Base-by-base conservation (phyloP, 1,284 basidiomycete genomes). In the Butyriboletus appendiculatus region DNA sequence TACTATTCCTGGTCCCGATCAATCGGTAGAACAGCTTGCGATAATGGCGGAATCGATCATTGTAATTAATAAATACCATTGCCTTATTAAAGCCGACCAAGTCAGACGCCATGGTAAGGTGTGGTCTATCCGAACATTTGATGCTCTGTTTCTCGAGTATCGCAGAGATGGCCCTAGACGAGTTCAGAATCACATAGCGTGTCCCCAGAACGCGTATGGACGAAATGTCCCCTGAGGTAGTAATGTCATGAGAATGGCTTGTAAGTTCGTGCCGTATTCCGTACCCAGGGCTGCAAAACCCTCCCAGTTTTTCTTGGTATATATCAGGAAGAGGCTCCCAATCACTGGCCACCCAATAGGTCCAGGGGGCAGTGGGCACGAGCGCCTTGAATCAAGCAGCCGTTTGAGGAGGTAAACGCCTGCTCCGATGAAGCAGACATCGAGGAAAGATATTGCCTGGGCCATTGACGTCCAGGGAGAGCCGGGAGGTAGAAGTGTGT, bases 261-360 rank as follows among this genome's bases (percentile, higher is more conserved):
- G 11, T 8, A 16, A 18, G 22, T 14, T 6, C 68, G 3, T 58
- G 71, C 78, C 78, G 52, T 70, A 79, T 65, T 69, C 71, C 39
- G 67, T 62, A n/a, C 77, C 71, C 78, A 79, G 76, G 28, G 78
- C 65, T 6, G 75, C 68, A 56, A 76, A 81, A 0, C 67, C 71
- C 37, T 76, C 63, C 79, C 78, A 81, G 15, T 71, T 72, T 45
- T 68, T 68, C 39, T 68, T 57, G 2, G 61, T 55, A 0, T 77
- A 73, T 65, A 81, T 69, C 44, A 77, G 71, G 37, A 73, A 60
- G 11, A 75, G 59, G 61, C 75, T 80, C 15, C 73, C 70, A 20
- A 73, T 50, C 22, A 73, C 20, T 1, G 73, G 73, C 48, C 64
- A 60, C 3, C 67, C 67, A 26, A 45, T 39, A 5, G 72, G 73